A percentile compares a stretch with the other conserved stretches of the same genome.
phyloP scores from a whole-genome alignment of 192 early-diverging fungal species.

The Funneliformis geosporum region DNA sequence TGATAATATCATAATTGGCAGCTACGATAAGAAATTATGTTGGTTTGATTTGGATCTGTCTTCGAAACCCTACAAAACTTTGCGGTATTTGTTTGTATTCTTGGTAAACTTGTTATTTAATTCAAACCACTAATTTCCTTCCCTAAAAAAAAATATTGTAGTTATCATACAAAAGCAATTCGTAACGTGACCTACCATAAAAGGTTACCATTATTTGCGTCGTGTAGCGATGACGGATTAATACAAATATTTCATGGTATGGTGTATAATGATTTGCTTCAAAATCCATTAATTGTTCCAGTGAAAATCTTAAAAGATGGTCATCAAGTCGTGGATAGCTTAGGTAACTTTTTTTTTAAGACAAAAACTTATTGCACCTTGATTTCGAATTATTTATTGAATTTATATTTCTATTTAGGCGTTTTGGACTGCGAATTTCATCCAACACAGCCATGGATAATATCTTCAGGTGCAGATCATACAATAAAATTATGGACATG shows the following conservation, averaged over 20 bases:
- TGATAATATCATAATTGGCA: conserved; percentile 95
- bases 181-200: conserved; percentile 85
- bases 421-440: conserved; percentile 88
- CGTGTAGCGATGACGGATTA: conserved; percentile 87
- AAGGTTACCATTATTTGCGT: conserved; percentile 92
- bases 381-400: background rate
- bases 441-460: conserved; percentile 95
- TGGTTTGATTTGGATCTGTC: conserved; percentile 99
- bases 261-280: conserved; percentile 95
- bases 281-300: conserved; percentile 98
- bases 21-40: conserved; percentile 90
- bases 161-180: conserved; percentile 87
- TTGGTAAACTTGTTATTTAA: background rate
- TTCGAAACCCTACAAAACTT: conserved; percentile 88
- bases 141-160: no score
- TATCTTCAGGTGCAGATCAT: conserved; percentile 89
- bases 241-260: conserved; percentile 97
- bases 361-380: conserved; percentile 5
- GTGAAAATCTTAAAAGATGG: conserved; percentile 86
- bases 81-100: conserved; percentile 54
- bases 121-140: no score
- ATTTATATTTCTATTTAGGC: conserved; percentile 45
- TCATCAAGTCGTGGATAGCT: conserved; percentile 70
- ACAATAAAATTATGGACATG: conserved; percentile 88
- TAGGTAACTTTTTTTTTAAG: conserved; percentile 54